phyloP scores from a whole-genome alignment of 2,329 filamentous ascomycete species.

The Fusarium coicis region DNA sequence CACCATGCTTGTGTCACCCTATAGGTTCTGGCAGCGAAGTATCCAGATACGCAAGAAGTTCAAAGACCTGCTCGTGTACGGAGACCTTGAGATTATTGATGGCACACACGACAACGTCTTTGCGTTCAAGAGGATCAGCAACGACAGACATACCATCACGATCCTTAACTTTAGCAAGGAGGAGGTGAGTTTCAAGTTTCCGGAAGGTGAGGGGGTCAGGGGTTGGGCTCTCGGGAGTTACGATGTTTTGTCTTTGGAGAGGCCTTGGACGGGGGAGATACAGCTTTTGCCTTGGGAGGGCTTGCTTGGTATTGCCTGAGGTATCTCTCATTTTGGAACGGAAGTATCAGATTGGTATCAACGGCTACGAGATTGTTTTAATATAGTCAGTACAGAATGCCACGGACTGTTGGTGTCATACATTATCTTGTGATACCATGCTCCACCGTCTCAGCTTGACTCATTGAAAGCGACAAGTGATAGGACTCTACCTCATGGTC shows the following conservation, averaged over 20 bases:
- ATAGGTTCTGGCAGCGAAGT: constrained; percentile 48
- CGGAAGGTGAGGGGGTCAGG: not conserved
- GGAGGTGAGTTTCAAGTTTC: not conserved
- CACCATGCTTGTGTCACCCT: constrained; percentile 42
- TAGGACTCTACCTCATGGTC: no score
- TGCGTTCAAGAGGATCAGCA: constrained; percentile 44
- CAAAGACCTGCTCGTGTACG: constrained; percentile 48
- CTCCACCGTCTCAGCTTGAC: accelerated
- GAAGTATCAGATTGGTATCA: not conserved
- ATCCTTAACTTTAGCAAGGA: constrained; percentile 47
- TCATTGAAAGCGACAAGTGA: no score
- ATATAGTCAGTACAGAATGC: not conserved
- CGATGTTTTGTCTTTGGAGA: not conserved
- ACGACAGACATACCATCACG: constrained; percentile 37
- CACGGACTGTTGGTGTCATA: not conserved
- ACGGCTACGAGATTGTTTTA: not conserved
- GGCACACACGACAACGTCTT: constrained; percentile 40
- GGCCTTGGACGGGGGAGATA: not conserved
- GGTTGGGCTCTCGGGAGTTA: not conserved
- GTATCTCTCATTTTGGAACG: not conserved
- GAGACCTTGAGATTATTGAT: constrained; percentile 45
- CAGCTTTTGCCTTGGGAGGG: not conserved
- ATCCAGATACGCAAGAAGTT: constrained; percentile 44
- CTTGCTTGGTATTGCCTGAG: not conserved
- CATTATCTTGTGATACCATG: not conserved